Base-by-base conservation (phyloP, 192 early-diverging fungal species). In the Mortierella hygrophila region DNA sequence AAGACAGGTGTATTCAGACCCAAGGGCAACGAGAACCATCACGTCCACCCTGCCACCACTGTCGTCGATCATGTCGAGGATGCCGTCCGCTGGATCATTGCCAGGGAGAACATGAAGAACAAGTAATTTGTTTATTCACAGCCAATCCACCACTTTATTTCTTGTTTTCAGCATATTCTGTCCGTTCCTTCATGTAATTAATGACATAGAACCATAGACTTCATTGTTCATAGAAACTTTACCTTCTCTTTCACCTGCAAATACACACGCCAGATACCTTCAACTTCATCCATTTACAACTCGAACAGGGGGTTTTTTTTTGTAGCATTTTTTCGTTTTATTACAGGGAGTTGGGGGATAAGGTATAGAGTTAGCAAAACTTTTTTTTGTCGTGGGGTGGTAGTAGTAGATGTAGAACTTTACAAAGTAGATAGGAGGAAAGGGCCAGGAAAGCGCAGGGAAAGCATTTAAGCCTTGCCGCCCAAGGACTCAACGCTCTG, bases 1-100 rank as follows among this genome's bases (percentile, higher is more conserved):
- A 89, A 90, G 70, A 95, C 95, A 0, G 95, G 95, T 54, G 90
- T 96, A 23, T 95, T 93, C 75, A 85, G 55, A 26, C n/a, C 83
- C 13, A 68, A 85, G 8, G 93, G 92, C 20, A 75, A 88, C 11
- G 82, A 90, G 20, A 95, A 94, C 72, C 90, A 92, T 44, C 54
- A 74, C 0, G 41, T 77, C 15, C 88, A 92, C 60, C 94, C 94
- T 5, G 94, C 95, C 8, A 75, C 90, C 1, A 63, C 73, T 29
- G 93, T 94, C 0, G 91, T 90, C 37, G 91, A 95, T 40, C 85
- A 95, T 68, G 93, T 96, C 8, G 89, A 90, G 37, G 94, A 92
- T 29, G 95, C 95, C 5, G 93, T 96, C 8, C 78, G 88, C 41
- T 90, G 88, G 88, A 88, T 89, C 49, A 70, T 88, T 40, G 82